Evolutionary conservation across 495 filamentous ascomycete genomes (phyloP), one percentile per base, ranked within the genome.

Genomic region (Podospora pseudopauciseta): DNA sequence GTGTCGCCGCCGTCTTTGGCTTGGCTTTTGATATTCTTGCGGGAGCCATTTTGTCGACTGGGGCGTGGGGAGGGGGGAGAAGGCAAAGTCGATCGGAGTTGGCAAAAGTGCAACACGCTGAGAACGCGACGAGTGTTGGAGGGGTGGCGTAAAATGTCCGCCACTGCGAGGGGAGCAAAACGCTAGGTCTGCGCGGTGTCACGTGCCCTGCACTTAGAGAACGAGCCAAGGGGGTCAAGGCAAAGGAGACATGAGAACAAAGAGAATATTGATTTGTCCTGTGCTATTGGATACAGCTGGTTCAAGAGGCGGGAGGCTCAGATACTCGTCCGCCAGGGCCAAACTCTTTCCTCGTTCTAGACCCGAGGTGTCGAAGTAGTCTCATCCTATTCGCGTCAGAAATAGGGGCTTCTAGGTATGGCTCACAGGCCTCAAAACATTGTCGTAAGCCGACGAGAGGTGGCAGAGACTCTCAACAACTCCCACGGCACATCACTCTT

Each of bases 141-240:
- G 26, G 20, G 28, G 11, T 27, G 18, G 39, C 30, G 39, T 13
- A 49, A 49, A 6, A 9, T 16, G 39, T 49, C 39, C 39, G 39
- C 39, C 39, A 49, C 18, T 11, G 32, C 5, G 27, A 4, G 13
- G 53, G 68, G 65, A 65, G 65, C 20, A 1, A 55, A 58, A 68
- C 66, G 69, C 69, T 57, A 63, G 39, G 13, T 13, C 63, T 6
- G 18, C 69, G 63, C 69, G 69, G 34, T 58, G 63, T 68, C 69
- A 71, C 69, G 69, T 71, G 69, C 4, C 1, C 27, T 18, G 13
- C 23, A 13, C 18, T 34, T 34, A 23, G 44, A 57, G 13, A 49
- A 4, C 5, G 4, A 18, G 7, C 4, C 4, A 57, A 23, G 20
- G 55, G 55, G 20, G 4, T 20, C 19, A 58, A 16, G 20, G 56